Conservation (phyloP, 768 basidiomycete species). For the Hydnum rufescens region DNA sequence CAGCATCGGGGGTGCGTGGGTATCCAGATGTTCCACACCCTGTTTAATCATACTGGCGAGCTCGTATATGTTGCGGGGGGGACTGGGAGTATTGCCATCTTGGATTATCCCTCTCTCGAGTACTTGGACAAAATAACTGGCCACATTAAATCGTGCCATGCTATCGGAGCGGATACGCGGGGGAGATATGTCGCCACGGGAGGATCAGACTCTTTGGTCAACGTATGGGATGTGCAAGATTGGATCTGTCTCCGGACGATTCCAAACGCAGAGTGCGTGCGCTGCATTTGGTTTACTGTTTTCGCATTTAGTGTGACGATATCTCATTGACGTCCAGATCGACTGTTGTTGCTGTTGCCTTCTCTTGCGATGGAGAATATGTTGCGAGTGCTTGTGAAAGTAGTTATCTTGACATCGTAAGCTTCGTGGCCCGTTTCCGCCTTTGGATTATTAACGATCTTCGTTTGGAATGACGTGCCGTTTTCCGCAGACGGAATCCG, state of each 20-base stretch:
- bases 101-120: background rate
- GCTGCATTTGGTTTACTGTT: background rate
- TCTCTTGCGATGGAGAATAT: conserved; percentile 1
- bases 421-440: background rate
- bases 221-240: background rate
- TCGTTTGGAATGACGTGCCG: too few species aligned
- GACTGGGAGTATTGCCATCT: background rate
- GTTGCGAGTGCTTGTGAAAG: background rate
- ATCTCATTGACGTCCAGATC: conserved; percentile 1
- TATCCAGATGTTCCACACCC: background rate
- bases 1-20: background rate
- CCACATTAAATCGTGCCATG: background rate
- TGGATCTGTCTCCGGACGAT: conserved; percentile 1
- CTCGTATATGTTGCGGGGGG: background rate
- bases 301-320: background rate
- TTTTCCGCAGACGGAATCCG: background rate
- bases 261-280: background rate
- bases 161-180: background rate
- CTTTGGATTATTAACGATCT: background rate
- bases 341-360: background rate
- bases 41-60: background rate
- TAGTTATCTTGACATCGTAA: background rate
- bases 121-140: background rate
- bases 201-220: background rate
- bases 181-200: conserved; percentile 1